Conservation (phyloP, 2,329 filamentous ascomycete species). For the Ascochyta viciae-villosae region DNA sequence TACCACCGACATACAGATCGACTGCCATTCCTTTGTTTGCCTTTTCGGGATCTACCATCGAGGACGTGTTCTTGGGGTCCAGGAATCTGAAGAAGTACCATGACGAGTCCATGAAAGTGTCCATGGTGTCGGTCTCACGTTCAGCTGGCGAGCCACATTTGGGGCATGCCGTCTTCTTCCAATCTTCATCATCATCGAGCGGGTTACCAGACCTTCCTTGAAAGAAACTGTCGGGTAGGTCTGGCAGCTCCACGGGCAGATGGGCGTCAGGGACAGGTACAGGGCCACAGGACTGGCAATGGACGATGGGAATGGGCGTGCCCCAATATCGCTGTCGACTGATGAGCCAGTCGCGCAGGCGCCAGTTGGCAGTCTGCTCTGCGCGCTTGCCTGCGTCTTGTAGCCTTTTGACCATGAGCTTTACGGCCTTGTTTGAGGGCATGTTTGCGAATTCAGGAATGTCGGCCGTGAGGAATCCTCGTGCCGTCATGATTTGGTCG, state of each 20-base stretch:
- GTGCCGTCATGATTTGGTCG: slow-evolving; percentile 64
- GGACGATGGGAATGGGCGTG: slow-evolving; percentile 85
- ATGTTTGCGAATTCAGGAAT: slow-evolving; percentile 71
- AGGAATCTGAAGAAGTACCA: slow-evolving; percentile 90
- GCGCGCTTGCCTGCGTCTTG: slow-evolving; percentile 63
- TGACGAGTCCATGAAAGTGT: slow-evolving; percentile 93
- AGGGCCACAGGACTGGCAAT: slow-evolving; percentile 77
- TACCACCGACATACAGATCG: slow-evolving; percentile 86
- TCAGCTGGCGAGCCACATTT: slow-evolving; percentile 73
- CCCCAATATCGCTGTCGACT: slow-evolving; percentile 95
- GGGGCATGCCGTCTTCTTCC: slow-evolving; percentile 78
- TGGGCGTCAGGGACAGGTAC: slow-evolving; percentile 79
- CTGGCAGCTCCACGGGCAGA: slow-evolving; percentile 77
- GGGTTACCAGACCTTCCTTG: slow-evolving; percentile 77
- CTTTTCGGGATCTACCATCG: slow-evolving; percentile 67
- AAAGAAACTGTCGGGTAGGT: slow-evolving; percentile 72
- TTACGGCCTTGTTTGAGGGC: slow-evolving; percentile 67
- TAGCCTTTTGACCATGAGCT: slow-evolving; percentile 63
- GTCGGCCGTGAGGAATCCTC: slow-evolving; percentile 71
- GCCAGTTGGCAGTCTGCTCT: slow-evolving; percentile 74
- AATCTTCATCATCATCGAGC: slow-evolving; percentile 73
- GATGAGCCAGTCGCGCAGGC: slow-evolving; percentile 86
- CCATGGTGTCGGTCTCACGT: slow-evolving; percentile 93
- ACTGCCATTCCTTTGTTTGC: slow-evolving; percentile 71
- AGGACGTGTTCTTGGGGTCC: slow-evolving; percentile 69